Evolutionary conservation across 1,284 basidiomycete species (phyloP), one percentile per base, ranked within the genome.

Genomic region (Heliocybe sulcata): DNA sequence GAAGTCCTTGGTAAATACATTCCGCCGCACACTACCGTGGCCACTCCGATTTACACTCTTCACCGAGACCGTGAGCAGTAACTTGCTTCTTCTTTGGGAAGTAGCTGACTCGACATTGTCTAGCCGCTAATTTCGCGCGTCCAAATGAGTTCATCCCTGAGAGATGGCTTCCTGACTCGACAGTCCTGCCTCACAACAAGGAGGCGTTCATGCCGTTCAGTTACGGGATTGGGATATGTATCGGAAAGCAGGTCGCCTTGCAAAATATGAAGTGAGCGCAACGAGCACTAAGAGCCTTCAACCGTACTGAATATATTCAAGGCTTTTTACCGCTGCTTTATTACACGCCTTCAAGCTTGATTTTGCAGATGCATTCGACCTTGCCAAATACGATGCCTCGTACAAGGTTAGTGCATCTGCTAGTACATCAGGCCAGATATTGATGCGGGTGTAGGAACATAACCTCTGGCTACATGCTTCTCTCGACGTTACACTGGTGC

Each of bases 11-110:
- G 54, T 10, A 45, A 35, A 12, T 35, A 31, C 16, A 35, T 45
- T 42, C 59, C 31, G 16, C 58, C 52, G 51, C 50, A 58, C 14
- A 61, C 61, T 4, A 61, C 56, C 22, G 42, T 59, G 14, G 35
- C 54, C 38, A 38, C 45, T 29, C 59, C 62, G 4, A 63, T 59
- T 22, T 61, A 58, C 54, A 22, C 62, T 1, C 52, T 64, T 35
- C 56, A 55, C 47, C 62, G 58, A 19, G 62, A 63, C 47, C 54
- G 62, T 62, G 52, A 2, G 59, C n/a, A n/a, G n/a, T 56, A 35
- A 35, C 9, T 9, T 35, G 16, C 16, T 35, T 16, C 33, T 9
- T 16, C 9, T 16, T 35, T 35, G 9, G 16, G 9, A 16, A 9
- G 16, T 35, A 9, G 33, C 33, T 35, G 33, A 35, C 33, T n/a